A percentile compares a stretch with the other conserved stretches of the same genome.
These are phyloP conservation scores for Furcasterigmium sp. DNA, from an alignment of 2,329 filamentous ascomycete species.

Conservation along the genomic window DNA sequence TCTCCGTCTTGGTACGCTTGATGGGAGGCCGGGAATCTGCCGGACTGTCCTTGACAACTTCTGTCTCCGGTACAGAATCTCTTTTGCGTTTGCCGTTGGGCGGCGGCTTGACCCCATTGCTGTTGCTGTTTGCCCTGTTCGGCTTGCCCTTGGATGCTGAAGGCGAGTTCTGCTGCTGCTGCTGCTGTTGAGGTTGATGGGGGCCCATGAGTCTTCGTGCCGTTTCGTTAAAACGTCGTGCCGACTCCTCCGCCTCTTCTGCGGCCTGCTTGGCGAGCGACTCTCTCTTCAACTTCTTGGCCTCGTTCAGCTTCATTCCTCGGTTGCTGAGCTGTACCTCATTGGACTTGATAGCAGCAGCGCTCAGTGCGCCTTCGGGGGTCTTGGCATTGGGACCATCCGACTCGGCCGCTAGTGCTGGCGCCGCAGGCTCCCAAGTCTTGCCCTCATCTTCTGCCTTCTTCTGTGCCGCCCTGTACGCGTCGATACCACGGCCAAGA, in stretches of 20 bases:
- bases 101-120: conserved; percentile 5
- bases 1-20: conserved; percentile 54
- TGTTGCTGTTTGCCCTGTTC: neutral
- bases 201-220: conserved; percentile 38
- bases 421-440: conserved; percentile 46
- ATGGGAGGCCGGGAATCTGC: conserved; percentile 25
- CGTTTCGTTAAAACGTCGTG: conserved; percentile 44
- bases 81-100: conserved; percentile 39
- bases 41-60: conserved; percentile 21
- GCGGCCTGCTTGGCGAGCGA: conserved; percentile 56
- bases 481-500: conserved; percentile 61
- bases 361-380: conserved; percentile 55
- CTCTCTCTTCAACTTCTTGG: conserved; percentile 69
- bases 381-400: conserved; percentile 47
- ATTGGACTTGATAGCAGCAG: conserved; percentile 50
- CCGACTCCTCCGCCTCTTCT: conserved; percentile 56
- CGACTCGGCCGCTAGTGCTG: conserved; percentile 37
- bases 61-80: conserved; percentile 25
- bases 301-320: conserved; percentile 73
- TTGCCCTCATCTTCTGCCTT: conserved; percentile 61
- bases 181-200: conserved; percentile 16
- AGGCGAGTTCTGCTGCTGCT: conserved; percentile 22
- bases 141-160: conserved; percentile 20
- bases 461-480: conserved; percentile 56
- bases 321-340: conserved; percentile 64